Evolutionary conservation across 75 land plant species (phyloP).

Genomic region (Ceratopteris richardii): DNA sequence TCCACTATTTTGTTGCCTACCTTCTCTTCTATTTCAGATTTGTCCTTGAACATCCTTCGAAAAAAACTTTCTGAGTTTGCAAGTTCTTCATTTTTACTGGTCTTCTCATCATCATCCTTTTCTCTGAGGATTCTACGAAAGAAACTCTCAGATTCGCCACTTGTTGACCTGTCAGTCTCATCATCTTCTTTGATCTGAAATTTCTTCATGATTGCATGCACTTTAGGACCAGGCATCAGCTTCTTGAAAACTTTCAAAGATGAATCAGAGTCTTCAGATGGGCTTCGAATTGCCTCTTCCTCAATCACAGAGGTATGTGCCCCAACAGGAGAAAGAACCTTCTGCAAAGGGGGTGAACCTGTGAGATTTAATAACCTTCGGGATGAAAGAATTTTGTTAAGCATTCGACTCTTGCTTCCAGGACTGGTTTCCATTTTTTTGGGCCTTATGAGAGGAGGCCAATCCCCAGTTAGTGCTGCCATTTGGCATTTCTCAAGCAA

Average conservation of each 20-base stretch:
- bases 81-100: conserved; percentile 34
- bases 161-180: conserved; percentile 40
- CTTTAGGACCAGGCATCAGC: conserved; percentile 55
- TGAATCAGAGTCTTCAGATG: conserved; percentile 57
- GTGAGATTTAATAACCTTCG: conserved; percentile 67
- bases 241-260: conserved; percentile 70
- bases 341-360: conserved; percentile 57
- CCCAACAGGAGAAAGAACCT: conserved; percentile 11
- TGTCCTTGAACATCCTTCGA: conserved; percentile 58
- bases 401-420: conserved; percentile 51
- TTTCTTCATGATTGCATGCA: conserved; percentile 70
- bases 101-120: conserved; percentile 49
- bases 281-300: conserved; percentile 34
- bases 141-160: conserved; percentile 43
- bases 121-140: conserved; percentile 53
- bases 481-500: conserved; percentile 95
- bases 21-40: conserved; percentile 39
- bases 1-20: conserved; percentile 22
- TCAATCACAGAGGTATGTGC: conserved; percentile 24
- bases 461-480: conserved; percentile 87
- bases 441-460: conserved; percentile 76
- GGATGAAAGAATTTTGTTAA: conserved; percentile 65
- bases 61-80: conserved; percentile 65
- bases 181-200: conserved; percentile 72
- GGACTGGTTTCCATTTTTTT: conserved; percentile 32